Evolutionary conservation across 1,139 yeast species (phyloP).

Genomic region (Blastobotrys persicus): DNA sequence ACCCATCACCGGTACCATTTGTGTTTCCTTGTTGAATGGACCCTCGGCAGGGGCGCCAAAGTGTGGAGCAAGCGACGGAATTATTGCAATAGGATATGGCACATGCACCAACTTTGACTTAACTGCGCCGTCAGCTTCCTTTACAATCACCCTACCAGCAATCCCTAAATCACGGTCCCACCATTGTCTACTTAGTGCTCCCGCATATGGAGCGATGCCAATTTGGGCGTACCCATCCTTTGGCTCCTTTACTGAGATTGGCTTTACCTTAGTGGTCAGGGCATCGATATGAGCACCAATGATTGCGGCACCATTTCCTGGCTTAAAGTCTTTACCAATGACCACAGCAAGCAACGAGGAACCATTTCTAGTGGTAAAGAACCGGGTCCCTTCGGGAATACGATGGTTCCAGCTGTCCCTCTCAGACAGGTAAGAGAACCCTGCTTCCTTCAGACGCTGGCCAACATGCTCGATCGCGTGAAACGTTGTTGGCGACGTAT

Average conservation of each 20-base stretch:
- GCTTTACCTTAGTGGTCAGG: constrained; percentile 72
- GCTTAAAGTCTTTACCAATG: constrained; percentile 63
- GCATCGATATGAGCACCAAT: constrained; percentile 95
- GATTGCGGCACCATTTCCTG: constrained; percentile 79
- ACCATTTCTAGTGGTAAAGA: constrained; percentile 73
- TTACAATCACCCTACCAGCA: constrained; percentile 86
- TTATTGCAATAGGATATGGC: constrained; percentile 80
- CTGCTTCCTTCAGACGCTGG: constrained; percentile 34
- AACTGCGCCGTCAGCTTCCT: constrained; percentile 43
- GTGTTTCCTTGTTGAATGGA: constrained; percentile 87
- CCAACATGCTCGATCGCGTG: constrained; percentile 72
- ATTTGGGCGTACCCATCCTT: constrained; percentile 79
- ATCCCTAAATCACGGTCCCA: constrained; percentile 90
- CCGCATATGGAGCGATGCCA: constrained; percentile 94
- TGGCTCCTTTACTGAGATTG: constrained; percentile 66
- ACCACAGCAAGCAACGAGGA: constrained; percentile 80
- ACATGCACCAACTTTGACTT: constrained; percentile 72
- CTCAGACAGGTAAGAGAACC: constrained; percentile 60
- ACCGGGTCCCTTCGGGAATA: constrained; percentile 52
- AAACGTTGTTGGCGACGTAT: constrained; percentile 85
- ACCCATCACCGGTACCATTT: constrained; percentile 86
- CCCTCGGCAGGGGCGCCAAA: constrained; percentile 72
- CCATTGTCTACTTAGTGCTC: constrained; percentile 77
- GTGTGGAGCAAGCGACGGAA: constrained; percentile 96
- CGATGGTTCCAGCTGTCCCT: constrained; percentile 61